A percentile compares a stretch with the other conserved stretches of the same genome.
Evolutionary conservation across 805 yeast species (phyloP).

Genomic region (Pichia eremophila): DNA sequence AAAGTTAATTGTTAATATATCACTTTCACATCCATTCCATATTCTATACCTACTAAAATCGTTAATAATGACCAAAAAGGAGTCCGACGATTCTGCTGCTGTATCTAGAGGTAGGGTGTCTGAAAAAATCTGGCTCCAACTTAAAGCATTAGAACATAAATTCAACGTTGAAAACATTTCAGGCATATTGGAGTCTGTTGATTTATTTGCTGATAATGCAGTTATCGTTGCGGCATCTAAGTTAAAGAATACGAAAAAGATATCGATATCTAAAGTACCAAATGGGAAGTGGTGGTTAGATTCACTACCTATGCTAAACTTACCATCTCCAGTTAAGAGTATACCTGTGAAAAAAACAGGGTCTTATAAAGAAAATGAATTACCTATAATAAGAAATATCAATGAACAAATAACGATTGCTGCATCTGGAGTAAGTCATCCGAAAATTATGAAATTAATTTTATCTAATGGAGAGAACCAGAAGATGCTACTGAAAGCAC

Average conservation of each 20-base stretch:
- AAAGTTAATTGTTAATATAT: constrained; percentile 24
- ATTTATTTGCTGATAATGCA: constrained; percentile 40
- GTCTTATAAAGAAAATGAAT: constrained; percentile 27
- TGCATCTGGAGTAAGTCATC: constrained; percentile 74
- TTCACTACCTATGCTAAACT: constrained; percentile 30
- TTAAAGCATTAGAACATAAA: constrained; percentile 16
- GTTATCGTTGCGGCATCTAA: constrained; percentile 43
- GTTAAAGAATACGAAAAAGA: constrained; percentile 23
- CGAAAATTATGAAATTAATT: constrained; percentile 58
- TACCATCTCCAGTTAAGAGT: constrained; percentile 63
- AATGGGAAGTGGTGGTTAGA: constrained; percentile 52
- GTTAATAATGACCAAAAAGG: constrained; percentile 31
- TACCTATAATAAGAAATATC: constrained; percentile 32
- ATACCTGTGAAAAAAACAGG: constrained; percentile 35
- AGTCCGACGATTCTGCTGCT: constrained; percentile 29
- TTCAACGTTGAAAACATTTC: constrained; percentile 8
- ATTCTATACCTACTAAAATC: constrained; percentile 55
- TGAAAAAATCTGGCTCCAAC: constrained; percentile 33
- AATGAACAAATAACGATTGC: constrained; percentile 50
- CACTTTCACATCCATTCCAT: constrained; percentile 62
- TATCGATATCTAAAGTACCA: constrained; percentile 28
- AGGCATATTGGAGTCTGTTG: constrained; percentile 34
- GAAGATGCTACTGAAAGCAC: constrained; percentile 65
- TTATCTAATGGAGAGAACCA: constrained; percentile 51
- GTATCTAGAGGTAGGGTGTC: constrained; percentile 45